Evolutionary conservation across 2,329 filamentous ascomycete species (phyloP).

Genomic region (Pleoardoris graminearum): DNA sequence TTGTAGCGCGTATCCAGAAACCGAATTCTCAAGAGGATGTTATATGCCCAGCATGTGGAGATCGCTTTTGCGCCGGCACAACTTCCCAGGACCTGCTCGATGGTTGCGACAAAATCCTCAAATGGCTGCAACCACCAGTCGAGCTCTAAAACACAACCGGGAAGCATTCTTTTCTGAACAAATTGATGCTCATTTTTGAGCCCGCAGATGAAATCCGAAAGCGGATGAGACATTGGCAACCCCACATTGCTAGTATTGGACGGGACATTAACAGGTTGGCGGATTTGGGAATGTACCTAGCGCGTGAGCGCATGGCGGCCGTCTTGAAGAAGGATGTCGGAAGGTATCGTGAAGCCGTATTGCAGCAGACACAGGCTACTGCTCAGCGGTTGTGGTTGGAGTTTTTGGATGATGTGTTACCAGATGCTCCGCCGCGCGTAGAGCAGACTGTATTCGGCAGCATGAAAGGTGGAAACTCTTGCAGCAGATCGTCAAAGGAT

Average conservation of each 20-base stretch:
- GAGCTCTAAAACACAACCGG: not conserved
- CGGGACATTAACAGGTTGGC: not conserved
- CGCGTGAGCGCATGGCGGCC: constrained; percentile 10
- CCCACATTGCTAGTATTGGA: not conserved
- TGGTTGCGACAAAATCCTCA: constrained; percentile 4
- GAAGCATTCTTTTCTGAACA: constrained; percentile 6
- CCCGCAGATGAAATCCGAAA: constrained; percentile 6
- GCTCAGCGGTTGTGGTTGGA: constrained; percentile 1
- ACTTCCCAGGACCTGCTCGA: constrained; percentile 1
- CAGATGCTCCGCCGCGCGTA: too few species aligned
- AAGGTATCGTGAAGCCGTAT: not conserved
- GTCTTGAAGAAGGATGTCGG: constrained; percentile 2
- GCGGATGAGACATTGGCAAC: not conserved
- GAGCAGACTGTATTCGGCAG: too few species aligned
- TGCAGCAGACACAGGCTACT: constrained; percentile 1
- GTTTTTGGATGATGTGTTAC: not conserved
- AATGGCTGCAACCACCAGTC: not conserved
- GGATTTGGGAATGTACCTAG: constrained; percentile 1
- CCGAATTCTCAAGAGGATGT: too few species aligned
- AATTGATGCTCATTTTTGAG: constrained; percentile 5
- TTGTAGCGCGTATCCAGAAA: too few species aligned
- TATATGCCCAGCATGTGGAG: too few species aligned
- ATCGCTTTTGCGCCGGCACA: too few species aligned
- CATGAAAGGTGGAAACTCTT: too few species aligned
- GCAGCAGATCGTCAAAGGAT: too few species aligned